Conservation (phyloP, 805 yeast species). For the Wickerhamia fluorescens region DNA sequence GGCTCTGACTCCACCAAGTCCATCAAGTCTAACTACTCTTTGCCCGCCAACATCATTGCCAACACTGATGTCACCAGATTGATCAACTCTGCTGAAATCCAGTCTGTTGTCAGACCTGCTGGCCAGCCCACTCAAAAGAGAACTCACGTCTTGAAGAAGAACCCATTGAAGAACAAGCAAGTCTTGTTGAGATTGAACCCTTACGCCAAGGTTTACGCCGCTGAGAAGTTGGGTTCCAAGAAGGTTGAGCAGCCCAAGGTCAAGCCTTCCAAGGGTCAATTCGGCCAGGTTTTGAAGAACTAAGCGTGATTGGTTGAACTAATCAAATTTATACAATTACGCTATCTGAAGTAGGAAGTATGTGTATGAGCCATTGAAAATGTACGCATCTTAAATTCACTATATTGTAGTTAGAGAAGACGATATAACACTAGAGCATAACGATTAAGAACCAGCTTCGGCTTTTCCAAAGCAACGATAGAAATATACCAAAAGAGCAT, state of each 20-base stretch:
- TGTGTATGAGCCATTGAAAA: slow-evolving; percentile 4
- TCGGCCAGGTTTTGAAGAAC: slow-evolving; percentile 57
- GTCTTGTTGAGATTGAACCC: slow-evolving; percentile 98
- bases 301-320: slow-evolving; percentile 18
- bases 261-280: slow-evolving; percentile 66
- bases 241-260: slow-evolving; percentile 61
- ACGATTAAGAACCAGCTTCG: too few relatives aligned
- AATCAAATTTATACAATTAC: too few relatives aligned
- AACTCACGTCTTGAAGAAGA: slow-evolving; percentile 93
- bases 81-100: slow-evolving; percentile 99
- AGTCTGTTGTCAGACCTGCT: slow-evolving; percentile 94
- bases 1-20: slow-evolving; percentile 84
- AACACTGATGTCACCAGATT: slow-evolving; percentile 95
- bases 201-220: slow-evolving; percentile 95
- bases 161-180: slow-evolving; percentile 95
- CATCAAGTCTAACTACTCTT: slow-evolving; percentile 79
- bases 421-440: too few relatives aligned
- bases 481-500: too few relatives aligned
- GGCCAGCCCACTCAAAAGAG: slow-evolving; percentile 92
- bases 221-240: slow-evolving; percentile 81
- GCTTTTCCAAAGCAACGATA: too few relatives aligned
- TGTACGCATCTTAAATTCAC: slow-evolving; percentile 3
- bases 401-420: background rate
- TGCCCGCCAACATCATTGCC: slow-evolving; percentile 91
- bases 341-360: too few relatives aligned